phyloP scores from a whole-genome alignment of 805 yeast species.

The Ogataea glucozyma region DNA sequence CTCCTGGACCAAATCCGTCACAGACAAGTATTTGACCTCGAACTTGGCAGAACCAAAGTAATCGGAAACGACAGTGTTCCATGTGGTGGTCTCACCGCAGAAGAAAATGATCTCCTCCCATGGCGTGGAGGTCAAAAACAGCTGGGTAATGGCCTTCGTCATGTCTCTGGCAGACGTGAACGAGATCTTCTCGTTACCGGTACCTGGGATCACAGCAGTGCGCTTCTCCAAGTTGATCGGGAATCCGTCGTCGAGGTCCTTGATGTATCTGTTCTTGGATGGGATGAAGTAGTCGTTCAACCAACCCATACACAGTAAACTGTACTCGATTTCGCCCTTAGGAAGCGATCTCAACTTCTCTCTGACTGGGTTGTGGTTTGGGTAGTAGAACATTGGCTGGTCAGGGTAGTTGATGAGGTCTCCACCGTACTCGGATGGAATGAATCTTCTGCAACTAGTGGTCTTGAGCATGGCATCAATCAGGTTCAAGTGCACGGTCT shows the following conservation, averaged over 20 bases:
- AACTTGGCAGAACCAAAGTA: background rate
- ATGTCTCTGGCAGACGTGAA: constrained; percentile 5
- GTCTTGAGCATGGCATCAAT: constrained; percentile 3
- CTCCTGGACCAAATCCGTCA: constrained; percentile 1
- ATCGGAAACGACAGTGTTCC: background rate
- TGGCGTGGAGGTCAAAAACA: constrained; percentile 1
- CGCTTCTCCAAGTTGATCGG: background rate
- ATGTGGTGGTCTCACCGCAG: constrained; percentile 3
- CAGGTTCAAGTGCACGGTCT: constrained; percentile 1
- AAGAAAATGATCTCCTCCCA: constrained; percentile 4
- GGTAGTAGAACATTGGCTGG: constrained; percentile 4
- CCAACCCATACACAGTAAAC: constrained; percentile 2
- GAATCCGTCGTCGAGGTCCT: constrained; percentile 4
- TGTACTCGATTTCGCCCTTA: constrained; percentile 2
- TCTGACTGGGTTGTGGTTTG: constrained; percentile 3
- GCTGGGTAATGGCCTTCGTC: constrained; percentile 1
- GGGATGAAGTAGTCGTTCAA: constrained; percentile 4
- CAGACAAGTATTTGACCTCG: constrained; percentile 1
- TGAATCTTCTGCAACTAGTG: constrained; percentile 1
- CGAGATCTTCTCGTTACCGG: constrained; percentile 1
- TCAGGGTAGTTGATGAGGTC: constrained; percentile 3
- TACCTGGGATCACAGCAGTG: constrained; percentile 1
- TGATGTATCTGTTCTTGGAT: constrained; percentile 4
- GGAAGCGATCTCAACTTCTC: constrained; percentile 3
- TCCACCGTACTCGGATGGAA: constrained; percentile 4